phyloP scores from a whole-genome alignment of 371 early-diverging fungal genomes.

The Circinella umbellata region DNA sequence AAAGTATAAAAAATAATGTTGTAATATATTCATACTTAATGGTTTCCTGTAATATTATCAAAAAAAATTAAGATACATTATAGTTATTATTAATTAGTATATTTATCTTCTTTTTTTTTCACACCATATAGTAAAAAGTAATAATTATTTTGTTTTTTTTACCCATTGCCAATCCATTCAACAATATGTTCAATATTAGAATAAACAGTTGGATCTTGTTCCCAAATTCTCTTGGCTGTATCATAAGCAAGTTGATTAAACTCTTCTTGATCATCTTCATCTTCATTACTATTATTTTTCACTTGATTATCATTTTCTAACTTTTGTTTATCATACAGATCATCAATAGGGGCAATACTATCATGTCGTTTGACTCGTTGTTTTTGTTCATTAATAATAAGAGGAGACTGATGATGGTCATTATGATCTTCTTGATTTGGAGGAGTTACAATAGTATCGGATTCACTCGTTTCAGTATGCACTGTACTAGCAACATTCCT shows the following conservation, averaged over 20 bases:
- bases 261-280: slow-evolving; percentile 9
- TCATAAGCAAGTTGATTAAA: slow-evolving; percentile 10
- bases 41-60: slow-evolving; percentile 28
- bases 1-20: slow-evolving; percentile 75
- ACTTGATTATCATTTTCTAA: background rate
- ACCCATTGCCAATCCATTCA: slow-evolving; percentile 51
- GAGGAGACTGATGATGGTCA: background rate
- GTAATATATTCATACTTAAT: slow-evolving; percentile 61
- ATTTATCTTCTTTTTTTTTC: too few relatives aligned
- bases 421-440: slow-evolving; percentile 10
- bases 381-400: background rate
- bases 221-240: slow-evolving; percentile 47
- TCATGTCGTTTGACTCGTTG: background rate
- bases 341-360: slow-evolving; percentile 6
- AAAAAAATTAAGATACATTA: background rate
- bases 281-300: slow-evolving; percentile 8
- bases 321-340: background rate
- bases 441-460: slow-evolving; percentile 21
- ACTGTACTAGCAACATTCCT: slow-evolving; percentile 11
- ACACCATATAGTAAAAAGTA: too few relatives aligned
- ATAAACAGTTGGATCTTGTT: slow-evolving; percentile 44
- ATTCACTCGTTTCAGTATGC: slow-evolving; percentile 22
- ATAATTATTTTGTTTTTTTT: background rate
- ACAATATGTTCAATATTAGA: slow-evolving; percentile 34
- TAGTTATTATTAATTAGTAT: too few relatives aligned